Percentiles rank a stretch among this genome's conserved stretches.
phyloP scores from a whole-genome alignment of 805 yeast species.

The Candida succiphila region DNA sequence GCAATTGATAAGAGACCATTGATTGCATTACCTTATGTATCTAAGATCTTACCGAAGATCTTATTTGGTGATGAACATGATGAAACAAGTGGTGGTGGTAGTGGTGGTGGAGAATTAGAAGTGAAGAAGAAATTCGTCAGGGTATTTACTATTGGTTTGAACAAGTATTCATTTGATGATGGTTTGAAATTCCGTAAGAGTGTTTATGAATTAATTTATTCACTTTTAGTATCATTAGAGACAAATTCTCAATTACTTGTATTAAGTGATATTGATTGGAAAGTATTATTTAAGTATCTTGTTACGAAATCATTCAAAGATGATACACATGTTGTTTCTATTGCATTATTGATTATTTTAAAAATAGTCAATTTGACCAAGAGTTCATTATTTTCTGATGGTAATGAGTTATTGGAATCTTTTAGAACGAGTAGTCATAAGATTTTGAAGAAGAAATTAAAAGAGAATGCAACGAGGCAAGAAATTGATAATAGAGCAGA shows the following conservation, averaged over 20 bases:
- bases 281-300: constrained; percentile 25
- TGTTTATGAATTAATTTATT: constrained; percentile 58
- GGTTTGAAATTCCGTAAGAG: constrained; percentile 67
- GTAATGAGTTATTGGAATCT: constrained; percentile 5
- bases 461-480: constrained; percentile 58
- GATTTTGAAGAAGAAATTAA: constrained; percentile 36
- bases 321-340: constrained; percentile 47
- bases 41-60: constrained; percentile 38
- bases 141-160: constrained; percentile 76
- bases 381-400: constrained; percentile 1
- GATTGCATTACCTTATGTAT: constrained; percentile 34
- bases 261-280: constrained; percentile 10
- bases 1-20: constrained; percentile 47
- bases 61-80: too few species aligned
- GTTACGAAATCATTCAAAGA: constrained; percentile 45
- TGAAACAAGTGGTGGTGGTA: too few species aligned
- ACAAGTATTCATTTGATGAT: constrained; percentile 72
- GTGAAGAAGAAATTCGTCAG: constrained; percentile 50
- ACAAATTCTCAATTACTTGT: constrained; percentile 12
- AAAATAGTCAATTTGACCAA: constrained; percentile 26
- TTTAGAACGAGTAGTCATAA: constrained; percentile 29
- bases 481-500: constrained; percentile 52
- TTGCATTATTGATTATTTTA: constrained; percentile 36
- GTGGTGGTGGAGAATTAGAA: constrained; percentile 40
- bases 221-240: constrained; percentile 30